Percentiles rank a stretch among this genome's conserved stretches.
These are phyloP conservation scores for Chalaropsis thielavioides DNA, from an alignment of 2,329 filamentous ascomycete species.

Conservation along the genomic window DNA sequence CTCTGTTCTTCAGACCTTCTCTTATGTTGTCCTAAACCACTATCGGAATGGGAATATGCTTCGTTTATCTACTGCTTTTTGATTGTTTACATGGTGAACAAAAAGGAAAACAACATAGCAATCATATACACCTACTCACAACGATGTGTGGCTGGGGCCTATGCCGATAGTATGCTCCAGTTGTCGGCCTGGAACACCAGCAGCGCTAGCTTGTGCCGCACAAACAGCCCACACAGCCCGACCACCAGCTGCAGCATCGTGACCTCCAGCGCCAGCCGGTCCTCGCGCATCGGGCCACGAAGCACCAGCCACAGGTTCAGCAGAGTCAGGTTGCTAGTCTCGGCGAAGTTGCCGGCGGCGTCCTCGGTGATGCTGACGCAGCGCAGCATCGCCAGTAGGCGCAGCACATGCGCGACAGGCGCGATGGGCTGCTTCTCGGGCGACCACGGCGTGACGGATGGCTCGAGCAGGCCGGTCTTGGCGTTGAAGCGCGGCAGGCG, in stretches of 20 bases:
- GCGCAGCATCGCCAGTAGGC: constrained; percentile 51
- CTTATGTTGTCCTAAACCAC: neutral
- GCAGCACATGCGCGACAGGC: constrained; percentile 48
- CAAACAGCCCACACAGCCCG: constrained; percentile 71
- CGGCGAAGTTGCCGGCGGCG: constrained; percentile 53
- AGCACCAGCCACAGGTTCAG: constrained; percentile 94
- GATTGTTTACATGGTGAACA: neutral
- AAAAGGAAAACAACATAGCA: neutral
- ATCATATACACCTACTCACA: neutral
- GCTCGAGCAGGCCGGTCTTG: constrained; percentile 69
- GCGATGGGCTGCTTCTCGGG: constrained; percentile 52
- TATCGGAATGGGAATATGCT: neutral
- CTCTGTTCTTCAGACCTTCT: neutral
- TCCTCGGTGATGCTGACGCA: constrained; percentile 56
- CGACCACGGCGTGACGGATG: constrained; percentile 65
- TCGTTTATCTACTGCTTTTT: neutral
- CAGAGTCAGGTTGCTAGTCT: constrained; percentile 82
- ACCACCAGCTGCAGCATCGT: constrained; percentile 60
- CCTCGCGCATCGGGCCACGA: constrained; percentile 82
- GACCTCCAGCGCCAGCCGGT: constrained; percentile 66
- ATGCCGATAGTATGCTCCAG: constrained; percentile 10
- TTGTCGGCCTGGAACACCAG: constrained; percentile 89
- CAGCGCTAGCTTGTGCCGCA: constrained; percentile 72
- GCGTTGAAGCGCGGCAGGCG: constrained; percentile 80
- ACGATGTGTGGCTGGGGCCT: neutral